These are phyloP conservation scores for Otatea glauca DNA, from an alignment of 176 grass and related monocot species.

Conservation along the genomic window DNA sequence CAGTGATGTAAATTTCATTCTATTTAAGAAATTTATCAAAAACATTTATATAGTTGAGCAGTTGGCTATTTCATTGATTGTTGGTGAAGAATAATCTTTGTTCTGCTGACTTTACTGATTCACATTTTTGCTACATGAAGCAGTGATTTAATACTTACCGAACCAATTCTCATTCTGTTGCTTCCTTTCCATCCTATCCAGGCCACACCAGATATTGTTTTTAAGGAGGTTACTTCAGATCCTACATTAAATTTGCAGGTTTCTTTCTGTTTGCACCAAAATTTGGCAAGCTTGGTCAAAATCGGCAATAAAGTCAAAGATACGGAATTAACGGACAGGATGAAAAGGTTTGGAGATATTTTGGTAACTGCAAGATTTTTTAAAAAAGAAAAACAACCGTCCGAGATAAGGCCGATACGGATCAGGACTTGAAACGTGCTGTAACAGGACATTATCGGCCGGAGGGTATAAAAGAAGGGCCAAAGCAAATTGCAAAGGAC, in stretches of 20 bases:
- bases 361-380: no score
- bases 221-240: slow-evolving; percentile 58
- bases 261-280: no score
- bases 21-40: slow-evolving; percentile 1
- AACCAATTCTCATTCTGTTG: slow-evolving; percentile 2
- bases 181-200: slow-evolving; percentile 40
- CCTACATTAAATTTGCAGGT: slow-evolving; percentile 83
- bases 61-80: not conserved
- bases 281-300: no score
- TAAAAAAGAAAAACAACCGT: no score
- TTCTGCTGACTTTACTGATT: not conserved
- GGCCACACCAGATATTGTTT: slow-evolving; percentile 80
- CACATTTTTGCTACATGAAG: not conserved
- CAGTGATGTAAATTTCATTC: not conserved
- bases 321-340: no score
- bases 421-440: no score
- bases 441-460: no score
- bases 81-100: not conserved
- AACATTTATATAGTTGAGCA: slow-evolving; percentile 4
- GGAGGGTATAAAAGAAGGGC: no score
- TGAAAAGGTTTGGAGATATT: no score
- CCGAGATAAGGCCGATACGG: no score
- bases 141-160: not conserved
- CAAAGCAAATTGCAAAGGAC: no score
- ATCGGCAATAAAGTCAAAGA: no score